Evolutionary conservation across 2,329 filamentous ascomycete species (phyloP).

Genomic region (Fusarium mangiferae): DNA sequence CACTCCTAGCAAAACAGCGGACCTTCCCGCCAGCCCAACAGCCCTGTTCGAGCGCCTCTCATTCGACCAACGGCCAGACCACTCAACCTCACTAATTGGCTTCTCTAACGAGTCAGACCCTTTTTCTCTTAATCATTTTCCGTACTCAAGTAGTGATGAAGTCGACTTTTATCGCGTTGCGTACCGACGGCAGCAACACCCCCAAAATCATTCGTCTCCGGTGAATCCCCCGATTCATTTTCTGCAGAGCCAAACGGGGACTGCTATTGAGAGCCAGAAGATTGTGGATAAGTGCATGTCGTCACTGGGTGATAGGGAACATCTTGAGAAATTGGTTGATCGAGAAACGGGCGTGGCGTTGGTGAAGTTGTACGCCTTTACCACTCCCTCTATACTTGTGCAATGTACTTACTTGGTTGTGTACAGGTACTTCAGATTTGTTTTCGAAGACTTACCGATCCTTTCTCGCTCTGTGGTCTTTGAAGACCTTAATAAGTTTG

Average conservation of each 20-base stretch:
- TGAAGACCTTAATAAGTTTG: not conserved
- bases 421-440: not conserved
- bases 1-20: not conserved
- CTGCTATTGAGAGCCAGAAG: not conserved
- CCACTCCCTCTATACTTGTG: fast-evolving
- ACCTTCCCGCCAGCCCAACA: not conserved
- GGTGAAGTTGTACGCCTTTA: not conserved
- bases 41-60: not conserved
- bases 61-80: not conserved
- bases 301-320: not conserved
- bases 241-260: not conserved
- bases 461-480: not conserved
- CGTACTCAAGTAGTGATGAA: not conserved
- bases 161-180: constrained; percentile 6
- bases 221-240: not conserved
- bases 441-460: not conserved
- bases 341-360: not conserved
- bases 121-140: not conserved
- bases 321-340: not conserved
- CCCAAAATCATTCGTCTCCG: not conserved
- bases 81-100: not conserved
- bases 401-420: not conserved
- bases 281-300: not conserved
- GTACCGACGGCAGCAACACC: not conserved
- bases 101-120: not conserved